Evolutionary conservation across 768 basidiomycete species (phyloP).

Genomic region (Coprinopsis cinerea): DNA sequence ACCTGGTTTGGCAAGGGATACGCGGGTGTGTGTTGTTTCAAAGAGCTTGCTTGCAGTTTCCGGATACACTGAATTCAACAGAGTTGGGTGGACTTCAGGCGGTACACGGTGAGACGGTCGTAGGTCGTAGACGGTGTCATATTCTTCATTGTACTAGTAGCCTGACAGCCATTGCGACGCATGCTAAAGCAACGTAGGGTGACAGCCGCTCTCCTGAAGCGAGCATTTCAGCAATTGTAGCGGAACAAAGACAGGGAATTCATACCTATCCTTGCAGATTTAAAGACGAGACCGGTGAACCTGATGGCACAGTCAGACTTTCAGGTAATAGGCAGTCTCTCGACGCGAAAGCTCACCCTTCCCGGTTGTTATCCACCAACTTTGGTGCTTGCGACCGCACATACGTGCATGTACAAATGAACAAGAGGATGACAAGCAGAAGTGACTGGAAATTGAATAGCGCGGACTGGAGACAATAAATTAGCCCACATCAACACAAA

Average conservation of each 20-base stretch:
- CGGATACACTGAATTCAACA: too few relatives aligned
- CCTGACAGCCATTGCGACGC: conserved; percentile 85
- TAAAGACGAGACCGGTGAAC: conserved; percentile 90
- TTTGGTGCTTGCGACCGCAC: conserved; percentile 85
- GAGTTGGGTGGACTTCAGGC: too few relatives aligned
- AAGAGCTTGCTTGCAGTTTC: too few relatives aligned
- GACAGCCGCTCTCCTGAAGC: conserved; percentile 84
- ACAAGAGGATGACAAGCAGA: conserved; percentile 84
- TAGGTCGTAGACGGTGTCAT: too few relatives aligned
- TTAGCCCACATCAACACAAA: too few relatives aligned
- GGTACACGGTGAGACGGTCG: too few relatives aligned
- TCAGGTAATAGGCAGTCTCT: background rate
- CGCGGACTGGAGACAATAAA: conserved; percentile 50
- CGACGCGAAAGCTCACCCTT: conserved; percentile 61
- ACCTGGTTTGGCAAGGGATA: too few relatives aligned
- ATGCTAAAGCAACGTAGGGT: conserved; percentile 92
- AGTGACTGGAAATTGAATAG: conserved; percentile 98
- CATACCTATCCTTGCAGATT: conserved; percentile 91
- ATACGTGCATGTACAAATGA: conserved; percentile 98
- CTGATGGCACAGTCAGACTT: conserved; percentile 33
- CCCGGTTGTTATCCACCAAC: conserved; percentile 87
- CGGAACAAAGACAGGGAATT: conserved; percentile 6
- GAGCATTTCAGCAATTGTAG: conserved; percentile 1
- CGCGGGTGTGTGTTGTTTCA: too few relatives aligned
- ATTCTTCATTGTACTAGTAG: conserved; percentile 42